Evolutionary conservation across 257 asterid species (phyloP).

Genomic region (Nyctanthes arbortristis): DNA sequence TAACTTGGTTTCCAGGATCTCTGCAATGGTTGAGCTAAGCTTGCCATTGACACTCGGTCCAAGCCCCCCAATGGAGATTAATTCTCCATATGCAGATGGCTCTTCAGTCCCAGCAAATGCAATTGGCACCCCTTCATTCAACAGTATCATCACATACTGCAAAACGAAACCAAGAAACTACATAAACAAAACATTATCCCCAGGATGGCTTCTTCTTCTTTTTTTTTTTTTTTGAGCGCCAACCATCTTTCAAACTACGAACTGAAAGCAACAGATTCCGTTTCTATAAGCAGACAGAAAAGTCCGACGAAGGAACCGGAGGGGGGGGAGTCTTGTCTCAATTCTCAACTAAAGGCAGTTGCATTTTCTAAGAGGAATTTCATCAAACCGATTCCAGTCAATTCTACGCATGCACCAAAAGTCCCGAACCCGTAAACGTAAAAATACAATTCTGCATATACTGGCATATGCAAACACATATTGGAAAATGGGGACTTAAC

Average conservation of each 20-base stretch:
- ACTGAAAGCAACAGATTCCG: too few relatives aligned
- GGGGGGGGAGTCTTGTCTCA: too few relatives aligned
- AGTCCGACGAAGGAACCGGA: not conserved
- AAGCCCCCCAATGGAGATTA: slow-evolving; percentile 88
- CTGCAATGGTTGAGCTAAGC: slow-evolving; percentile 85
- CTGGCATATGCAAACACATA: not conserved
- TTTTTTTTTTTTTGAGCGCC: too few relatives aligned
- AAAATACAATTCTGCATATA: not conserved
- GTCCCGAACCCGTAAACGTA: not conserved
- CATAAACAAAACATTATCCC: not conserved
- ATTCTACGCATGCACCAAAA: not conserved
- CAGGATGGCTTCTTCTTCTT: too few relatives aligned
- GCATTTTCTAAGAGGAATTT: slow-evolving; percentile 17
- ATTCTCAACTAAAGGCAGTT: not conserved
- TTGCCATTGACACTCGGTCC: slow-evolving; percentile 68
- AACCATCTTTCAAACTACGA: too few relatives aligned
- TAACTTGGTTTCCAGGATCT: slow-evolving; percentile 82
- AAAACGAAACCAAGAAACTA: slow-evolving; percentile 10
- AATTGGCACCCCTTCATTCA: slow-evolving; percentile 85
- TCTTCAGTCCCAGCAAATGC: slow-evolving; percentile 85
- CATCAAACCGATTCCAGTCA: slow-evolving; percentile 22
- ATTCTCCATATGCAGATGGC: slow-evolving; percentile 92
- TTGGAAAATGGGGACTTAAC: slow-evolving; percentile 33
- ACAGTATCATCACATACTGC: slow-evolving; percentile 85
- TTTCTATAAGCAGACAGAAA: too few relatives aligned